Evolutionary conservation across 2,329 filamentous ascomycete genomes (phyloP), one percentile per base, ranked within the genome.

Genomic region (Beauveria asiatica): DNA sequence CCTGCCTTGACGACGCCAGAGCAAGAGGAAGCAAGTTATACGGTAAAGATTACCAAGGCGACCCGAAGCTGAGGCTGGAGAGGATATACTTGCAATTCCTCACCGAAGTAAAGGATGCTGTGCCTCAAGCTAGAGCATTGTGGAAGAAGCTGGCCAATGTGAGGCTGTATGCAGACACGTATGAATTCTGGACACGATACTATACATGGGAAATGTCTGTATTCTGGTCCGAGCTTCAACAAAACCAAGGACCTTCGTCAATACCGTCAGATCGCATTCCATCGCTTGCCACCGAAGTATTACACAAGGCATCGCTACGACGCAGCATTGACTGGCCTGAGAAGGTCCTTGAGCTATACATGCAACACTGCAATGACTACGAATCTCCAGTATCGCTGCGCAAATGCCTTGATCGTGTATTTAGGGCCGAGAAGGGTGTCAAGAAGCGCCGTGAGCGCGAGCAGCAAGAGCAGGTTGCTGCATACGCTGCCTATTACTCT

Each of bases 101-200:
- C 53, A 92, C 90, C 3, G 90, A 96, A 70, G 90, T 89, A 66
- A 91, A 90, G 65, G 86, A 86, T 27, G 87, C 89, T 45, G 78
- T 90, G 57, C 84, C 90, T 21, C 87, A 87, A 60, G 94, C 93
- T 2, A 84, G 94, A 44, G 80, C 82, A 17, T 83, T 89, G 52
- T 97, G 90, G 85, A 85, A 88, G 64, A 83, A 83, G 19, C 79
- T 97, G 33, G 81, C 80, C 3, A 71, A 83, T 23, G 76, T 83
- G n/a, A 78, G 81, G 19, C 84, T 84, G 3, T 76, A 91, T 60
- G 85, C 86, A 33, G 84, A 91, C 66, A 92, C 86, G 66, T 92
- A 92, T 69, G 91, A 96, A 67, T 97, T 97, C 71, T 99, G 94
- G 94, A 81, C 92, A 59, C 85, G 87, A 48, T 97, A 91, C 73